Evolutionary conservation across 106 monocot species (phyloP).

Genomic region (Amphibolis antarctica): DNA sequence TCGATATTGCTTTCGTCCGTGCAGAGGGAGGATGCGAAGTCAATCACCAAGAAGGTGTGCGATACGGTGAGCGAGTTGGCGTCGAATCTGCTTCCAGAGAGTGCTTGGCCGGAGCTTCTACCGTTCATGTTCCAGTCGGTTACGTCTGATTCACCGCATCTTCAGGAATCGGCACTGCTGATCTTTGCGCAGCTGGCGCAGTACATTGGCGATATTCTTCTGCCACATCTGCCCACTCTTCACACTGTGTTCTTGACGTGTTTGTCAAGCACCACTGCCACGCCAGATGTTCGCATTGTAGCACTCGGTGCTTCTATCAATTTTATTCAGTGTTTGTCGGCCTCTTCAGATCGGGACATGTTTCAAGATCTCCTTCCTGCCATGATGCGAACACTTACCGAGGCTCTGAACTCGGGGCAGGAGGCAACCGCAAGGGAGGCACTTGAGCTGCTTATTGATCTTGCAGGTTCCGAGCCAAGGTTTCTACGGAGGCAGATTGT

Average conservation of each 20-base stretch:
- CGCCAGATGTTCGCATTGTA: conserved; percentile 70
- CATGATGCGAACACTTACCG: conserved; percentile 78
- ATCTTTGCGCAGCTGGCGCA: conserved; percentile 12
- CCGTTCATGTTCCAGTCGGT: conserved; percentile 9
- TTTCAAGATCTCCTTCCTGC: conserved; percentile 77
- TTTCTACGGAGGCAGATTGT: conserved; percentile 58
- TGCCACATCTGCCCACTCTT: conserved; percentile 1
- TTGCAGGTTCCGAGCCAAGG: conserved; percentile 67
- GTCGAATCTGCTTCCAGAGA: conserved; percentile 4
- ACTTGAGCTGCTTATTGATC: conserved; percentile 76
- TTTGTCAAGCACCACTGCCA: conserved; percentile 27
- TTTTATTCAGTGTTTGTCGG: conserved; percentile 62
- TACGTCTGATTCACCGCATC: conserved; percentile 1
- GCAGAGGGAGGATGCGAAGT: conserved; percentile 2
- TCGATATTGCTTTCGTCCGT: neutral
- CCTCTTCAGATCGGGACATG: conserved; percentile 44
- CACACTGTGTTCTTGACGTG: conserved; percentile 5
- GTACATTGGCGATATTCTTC: conserved; percentile 1
- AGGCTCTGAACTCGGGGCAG: conserved; percentile 63
- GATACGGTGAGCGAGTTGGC: conserved; percentile 9
- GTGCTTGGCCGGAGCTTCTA: conserved; percentile 14
- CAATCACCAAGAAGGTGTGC: conserved; percentile 9
- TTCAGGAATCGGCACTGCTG: conserved; percentile 14
- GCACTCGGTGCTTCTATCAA: conserved; percentile 69
- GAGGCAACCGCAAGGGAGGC: conserved; percentile 81